phyloP scores from a whole-genome alignment of 2,329 filamentous ascomycete species.

The Colletotrichum coccodes region DNA sequence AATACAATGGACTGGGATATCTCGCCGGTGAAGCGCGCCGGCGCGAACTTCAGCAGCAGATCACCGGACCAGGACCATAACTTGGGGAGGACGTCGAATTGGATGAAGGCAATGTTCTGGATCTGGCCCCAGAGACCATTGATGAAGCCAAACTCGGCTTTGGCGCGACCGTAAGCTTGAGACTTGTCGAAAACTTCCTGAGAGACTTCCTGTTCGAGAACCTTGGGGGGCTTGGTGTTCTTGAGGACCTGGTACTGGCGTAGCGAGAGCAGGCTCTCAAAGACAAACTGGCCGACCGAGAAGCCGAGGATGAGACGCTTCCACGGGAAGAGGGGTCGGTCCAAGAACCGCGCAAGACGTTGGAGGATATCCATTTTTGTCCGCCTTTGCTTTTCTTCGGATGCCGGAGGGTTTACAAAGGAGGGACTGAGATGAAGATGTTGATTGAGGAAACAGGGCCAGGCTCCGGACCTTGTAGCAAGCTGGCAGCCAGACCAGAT shows the following conservation, averaged over 20 bases:
- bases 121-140: slow-evolving; percentile 85
- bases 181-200: slow-evolving; percentile 94
- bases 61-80: slow-evolving; percentile 86
- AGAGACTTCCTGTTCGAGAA: slow-evolving; percentile 87
- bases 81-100: slow-evolving; percentile 89
- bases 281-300: slow-evolving; percentile 87
- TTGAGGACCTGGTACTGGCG: slow-evolving; percentile 92
- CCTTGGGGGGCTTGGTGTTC: slow-evolving; percentile 82
- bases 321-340: slow-evolving; percentile 95
- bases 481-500: not conserved
- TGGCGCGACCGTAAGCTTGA: slow-evolving; percentile 95
- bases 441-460: slow-evolving; percentile 12
- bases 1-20: slow-evolving; percentile 95
- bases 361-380: slow-evolving; percentile 43
- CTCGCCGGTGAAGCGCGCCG: slow-evolving; percentile 85
- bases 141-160: slow-evolving; percentile 88
- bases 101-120: slow-evolving; percentile 89
- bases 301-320: slow-evolving; percentile 96
- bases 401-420: slow-evolving; percentile 15
- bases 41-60: slow-evolving; percentile 78
- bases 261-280: slow-evolving; percentile 89
- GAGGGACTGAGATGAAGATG: slow-evolving; percentile 27
- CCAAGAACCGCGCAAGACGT: slow-evolving; percentile 85
- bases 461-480: slow-evolving; percentile 3
- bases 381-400: slow-evolving; percentile 1